Conservation (phyloP, 2,329 filamentous ascomycete species). For the Myriosclerotinia scirpicola region DNA sequence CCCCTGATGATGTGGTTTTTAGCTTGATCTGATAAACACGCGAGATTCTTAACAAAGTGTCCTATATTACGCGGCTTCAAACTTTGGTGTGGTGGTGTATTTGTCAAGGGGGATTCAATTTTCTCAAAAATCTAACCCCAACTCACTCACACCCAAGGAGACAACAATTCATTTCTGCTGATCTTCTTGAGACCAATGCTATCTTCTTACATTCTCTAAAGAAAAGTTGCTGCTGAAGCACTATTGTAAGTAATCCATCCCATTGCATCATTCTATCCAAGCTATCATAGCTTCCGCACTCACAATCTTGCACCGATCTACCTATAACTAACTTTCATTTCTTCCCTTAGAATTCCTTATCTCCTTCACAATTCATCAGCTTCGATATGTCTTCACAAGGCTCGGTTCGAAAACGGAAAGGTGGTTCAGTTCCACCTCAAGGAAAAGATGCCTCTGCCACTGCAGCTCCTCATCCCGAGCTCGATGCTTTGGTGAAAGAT, state of each 20-base stretch:
- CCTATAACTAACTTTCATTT: conserved; percentile 31
- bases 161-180: conserved; percentile 1
- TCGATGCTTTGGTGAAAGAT: conserved; percentile 52
- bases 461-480: conserved; percentile 44
- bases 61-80: conserved; percentile 17
- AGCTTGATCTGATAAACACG: neutral
- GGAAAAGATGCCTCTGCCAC: conserved; percentile 48
- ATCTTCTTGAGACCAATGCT: conserved; percentile 19
- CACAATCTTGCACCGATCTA: conserved; percentile 22
- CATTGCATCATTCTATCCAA: neutral
- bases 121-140: neutral
- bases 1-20: no score
- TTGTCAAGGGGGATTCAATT: conserved; percentile 17
- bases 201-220: conserved; percentile 19
- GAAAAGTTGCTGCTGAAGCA: conserved; percentile 21
- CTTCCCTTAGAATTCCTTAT: conserved; percentile 25
- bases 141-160: neutral
- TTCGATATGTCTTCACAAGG: conserved; percentile 39
- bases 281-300: conserved; percentile 1
- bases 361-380: conserved; percentile 22
- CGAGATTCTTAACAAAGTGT: conserved; percentile 26
- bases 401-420: conserved; percentile 43
- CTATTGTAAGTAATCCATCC: conserved; percentile 16
- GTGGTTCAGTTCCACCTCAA: conserved; percentile 49
- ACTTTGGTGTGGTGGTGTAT: neutral